These are phyloP conservation scores for Porodaedalea pini DNA, from an alignment of 1,284 basidiomycete species.

Conservation along the genomic window DNA sequence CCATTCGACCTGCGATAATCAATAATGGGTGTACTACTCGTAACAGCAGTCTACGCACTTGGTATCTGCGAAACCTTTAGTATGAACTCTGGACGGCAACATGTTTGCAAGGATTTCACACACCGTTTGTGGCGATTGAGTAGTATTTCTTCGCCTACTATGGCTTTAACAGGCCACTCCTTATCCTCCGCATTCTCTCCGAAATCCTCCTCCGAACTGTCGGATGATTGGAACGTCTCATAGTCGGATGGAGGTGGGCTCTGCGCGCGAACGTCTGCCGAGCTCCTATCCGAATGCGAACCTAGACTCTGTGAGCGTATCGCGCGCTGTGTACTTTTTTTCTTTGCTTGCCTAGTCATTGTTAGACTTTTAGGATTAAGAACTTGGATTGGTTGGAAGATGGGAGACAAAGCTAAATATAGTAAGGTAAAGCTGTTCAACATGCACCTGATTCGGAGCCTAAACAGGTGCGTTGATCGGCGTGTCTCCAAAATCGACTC, in stretches of 20 bases:
- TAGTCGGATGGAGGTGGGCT: background rate
- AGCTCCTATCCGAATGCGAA: background rate
- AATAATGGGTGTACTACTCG: background rate
- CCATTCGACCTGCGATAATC: constrained; percentile 12
- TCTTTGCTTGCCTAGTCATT: background rate
- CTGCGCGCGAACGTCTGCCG: background rate
- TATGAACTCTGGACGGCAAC: background rate
- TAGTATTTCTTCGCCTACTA: constrained; percentile 1
- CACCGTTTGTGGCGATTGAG: background rate
- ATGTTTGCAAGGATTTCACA: background rate
- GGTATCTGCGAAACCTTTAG: background rate
- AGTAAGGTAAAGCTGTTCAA: too few species aligned
- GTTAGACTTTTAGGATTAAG: too few species aligned
- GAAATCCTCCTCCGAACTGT: background rate
- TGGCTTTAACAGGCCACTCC: background rate
- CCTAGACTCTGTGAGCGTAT: background rate
- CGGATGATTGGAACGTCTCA: background rate
- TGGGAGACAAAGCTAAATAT: too few species aligned
- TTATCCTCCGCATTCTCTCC: background rate
- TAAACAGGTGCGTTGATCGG: background rate
- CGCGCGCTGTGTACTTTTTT: background rate
- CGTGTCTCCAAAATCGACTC: too few species aligned
- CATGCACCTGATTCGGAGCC: too few species aligned
- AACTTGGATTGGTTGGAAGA: too few species aligned
- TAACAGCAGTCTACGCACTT: background rate